Base-by-base conservation (phyloP, 805 yeast genomes). In the Wickerhamiella brachini region DNA sequence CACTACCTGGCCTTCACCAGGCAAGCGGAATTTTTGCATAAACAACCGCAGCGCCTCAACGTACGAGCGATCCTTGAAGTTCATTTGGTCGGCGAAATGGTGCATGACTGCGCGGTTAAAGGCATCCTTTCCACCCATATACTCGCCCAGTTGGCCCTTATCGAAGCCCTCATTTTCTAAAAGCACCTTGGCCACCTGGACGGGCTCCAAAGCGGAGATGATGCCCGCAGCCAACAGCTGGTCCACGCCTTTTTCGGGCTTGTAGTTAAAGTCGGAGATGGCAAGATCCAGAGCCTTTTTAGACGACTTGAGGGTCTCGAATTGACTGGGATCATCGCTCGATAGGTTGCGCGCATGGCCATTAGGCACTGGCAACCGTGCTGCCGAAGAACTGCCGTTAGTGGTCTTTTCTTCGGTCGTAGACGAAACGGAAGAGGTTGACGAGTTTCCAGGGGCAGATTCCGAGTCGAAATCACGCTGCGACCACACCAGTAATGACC, bases 1-100 rank as follows among this genome's bases (percentile, higher is more conserved):
- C 63, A 93, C 90, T 62, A 93, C 90, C 69, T 93, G 99, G 5
- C 96, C 89, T 68, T 93, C 99, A 48, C 99, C 99, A 2, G 99
- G 98, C 53, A 93, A 74, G 65, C 98, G 75, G 69, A 93, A 94
- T 47, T 79, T 75, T 62, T 94, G 98, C 53, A 93, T 73, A 61
- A 87, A 87, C 15, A 69, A 71, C 57, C 98, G 77, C 70, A 93
- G 71, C 0, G 97, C 94, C 58, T 83, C 95, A 15, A 89, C 88
- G 62, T 93, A 88, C 1, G 79, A 71, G 57, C 75, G 64, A 34
- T 74, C 73, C 5, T 75, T 68, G 65, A 93, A 90, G 51, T 88
- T 85, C 81, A 93, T 81, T 56, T 75, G 69, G 62, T 89, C 95
- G 26, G 90, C 95, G 70, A 93, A 93, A 5, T 87, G 83, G 66